phyloP scores from a whole-genome alignment of 2,329 filamentous ascomycete genomes.

The Trichoderma harzianum region DNA sequence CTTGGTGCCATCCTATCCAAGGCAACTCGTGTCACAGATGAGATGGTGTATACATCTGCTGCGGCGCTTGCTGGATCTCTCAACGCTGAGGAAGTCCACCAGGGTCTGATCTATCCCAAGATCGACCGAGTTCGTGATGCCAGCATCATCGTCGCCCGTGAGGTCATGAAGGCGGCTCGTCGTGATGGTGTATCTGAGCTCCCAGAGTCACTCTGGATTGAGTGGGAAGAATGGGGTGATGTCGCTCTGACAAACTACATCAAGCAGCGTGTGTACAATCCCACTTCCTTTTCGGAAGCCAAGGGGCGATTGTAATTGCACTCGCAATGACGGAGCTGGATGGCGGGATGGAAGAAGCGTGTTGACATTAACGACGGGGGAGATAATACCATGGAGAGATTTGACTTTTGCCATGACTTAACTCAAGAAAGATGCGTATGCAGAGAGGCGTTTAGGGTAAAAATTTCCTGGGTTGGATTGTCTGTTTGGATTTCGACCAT shows the following conservation, averaged over 20 bases:
- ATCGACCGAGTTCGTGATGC: constrained; percentile 91
- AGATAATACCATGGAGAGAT: neutral
- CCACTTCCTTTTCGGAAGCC: constrained; percentile 42
- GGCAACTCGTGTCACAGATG: constrained; percentile 79
- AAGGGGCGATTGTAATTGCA: constrained; percentile 31
- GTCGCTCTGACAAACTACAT: constrained; percentile 59
- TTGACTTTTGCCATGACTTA: constrained; percentile 5
- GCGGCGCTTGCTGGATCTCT: constrained; percentile 75
- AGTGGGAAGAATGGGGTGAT: constrained; percentile 71
- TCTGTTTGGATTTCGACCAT: neutral
- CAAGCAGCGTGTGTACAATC: constrained; percentile 59
- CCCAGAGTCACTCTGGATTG: constrained; percentile 65
- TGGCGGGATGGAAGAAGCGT: neutral
- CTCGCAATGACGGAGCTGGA: neutral
- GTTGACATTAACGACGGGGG: neutral
- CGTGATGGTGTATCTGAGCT: constrained; percentile 71
- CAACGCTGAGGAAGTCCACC: constrained; percentile 74
- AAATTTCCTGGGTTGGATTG: neutral
- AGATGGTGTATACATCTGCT: constrained; percentile 95
- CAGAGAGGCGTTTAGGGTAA: constrained; percentile 11
- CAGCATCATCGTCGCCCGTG: constrained; percentile 77
- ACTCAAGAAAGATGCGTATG: neutral
- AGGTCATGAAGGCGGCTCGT: constrained; percentile 90
- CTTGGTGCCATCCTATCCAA: constrained; percentile 91
- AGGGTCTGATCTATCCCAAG: constrained; percentile 84